Evolutionary conservation across 2,329 filamentous ascomycete species (phyloP).

Genomic region (Drechslera avenae): DNA sequence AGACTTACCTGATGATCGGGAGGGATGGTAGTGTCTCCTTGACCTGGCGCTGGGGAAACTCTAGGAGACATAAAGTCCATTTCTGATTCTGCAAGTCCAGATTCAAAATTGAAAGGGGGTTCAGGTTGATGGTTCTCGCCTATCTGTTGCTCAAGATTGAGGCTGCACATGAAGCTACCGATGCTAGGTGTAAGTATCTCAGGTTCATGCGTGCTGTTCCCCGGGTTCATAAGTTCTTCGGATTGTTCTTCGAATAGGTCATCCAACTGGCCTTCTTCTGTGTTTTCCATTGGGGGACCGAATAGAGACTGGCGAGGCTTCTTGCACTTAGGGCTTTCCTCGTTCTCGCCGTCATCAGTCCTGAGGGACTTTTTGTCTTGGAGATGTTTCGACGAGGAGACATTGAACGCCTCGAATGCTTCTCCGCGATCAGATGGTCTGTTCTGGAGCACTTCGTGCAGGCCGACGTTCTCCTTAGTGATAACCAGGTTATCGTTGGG

Average conservation of each 20-base stretch:
- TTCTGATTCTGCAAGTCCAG: conserved; percentile 12
- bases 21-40: conserved; percentile 18
- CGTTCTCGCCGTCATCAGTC: conserved; percentile 5
- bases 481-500: background rate
- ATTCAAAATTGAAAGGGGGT: conserved; percentile 2
- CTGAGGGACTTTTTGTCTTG: conserved; percentile 17
- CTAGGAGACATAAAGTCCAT: conserved; percentile 4
- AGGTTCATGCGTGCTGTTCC: background rate
- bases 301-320: conserved; percentile 25
- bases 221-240: background rate
- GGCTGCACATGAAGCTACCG: conserved; percentile 18
- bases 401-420: conserved; percentile 12
- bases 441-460: conserved; percentile 3
- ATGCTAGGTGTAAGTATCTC: conserved; percentile 2
- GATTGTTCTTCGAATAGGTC: background rate
- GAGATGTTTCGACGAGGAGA: background rate
- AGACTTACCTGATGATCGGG: conserved; percentile 14
- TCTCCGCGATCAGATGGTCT: conserved; percentile 26
- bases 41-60: conserved; percentile 17
- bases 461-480: background rate
- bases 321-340: conserved; percentile 11
- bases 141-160: conserved; percentile 17
- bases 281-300: conserved; percentile 2
- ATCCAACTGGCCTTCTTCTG: background rate
- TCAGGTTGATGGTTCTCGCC: background rate